Evolutionary conservation across 108 stramenopile species (phyloP), one percentile per base, ranked within the genome.

Genomic region (Craspedostauros australis): DNA sequence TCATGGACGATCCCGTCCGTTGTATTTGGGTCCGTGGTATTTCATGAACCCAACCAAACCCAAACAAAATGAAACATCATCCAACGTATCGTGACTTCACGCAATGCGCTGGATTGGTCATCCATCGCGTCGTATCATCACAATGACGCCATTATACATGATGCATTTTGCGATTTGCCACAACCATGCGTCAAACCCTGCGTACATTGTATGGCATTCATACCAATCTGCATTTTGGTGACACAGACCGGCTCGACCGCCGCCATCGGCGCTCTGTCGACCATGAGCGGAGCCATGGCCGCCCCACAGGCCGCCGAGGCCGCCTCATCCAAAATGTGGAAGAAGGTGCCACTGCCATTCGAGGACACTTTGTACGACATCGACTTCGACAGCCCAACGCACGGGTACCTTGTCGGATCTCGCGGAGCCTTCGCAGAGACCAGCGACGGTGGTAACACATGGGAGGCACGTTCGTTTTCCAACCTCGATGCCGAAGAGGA

Each of bases 381-480:
- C 58, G 91, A 88, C 57, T 97, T 97, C 59, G 94, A 97, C 63
- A 82, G 79, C 21, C 53, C 71, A 16, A 62, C 70, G n/a, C 96
- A 97, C 58, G 96, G 96, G 21, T 95, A 94, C 72, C 55, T 98
- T n/a, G 96, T 98, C 26, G 96, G 96, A 24, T 88, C 96, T 0
- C 89, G 94, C 44, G 96, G 96, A 33, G 89, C 95, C 46, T 98
- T 98, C 53, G 85, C 95, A 36, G 96, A 98, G 63, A 97, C 95
- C 12, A 86, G 72, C 56, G 95, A 97, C 54, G 96, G 95, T 26
- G 96, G 96, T 4, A 45, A 72, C 50, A 93, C 89, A 1, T 97
- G 96, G 96, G 82, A 84, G 49, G 73, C 91, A 5, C 85, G 96
- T 25, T 84, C 88, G 2, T 97, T 97, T 61, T 85, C 88, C 41